These are phyloP conservation scores for Lasiodiplodia gonubiensis DNA, from an alignment of 2,329 filamentous ascomycete species.

Conservation along the genomic window DNA sequence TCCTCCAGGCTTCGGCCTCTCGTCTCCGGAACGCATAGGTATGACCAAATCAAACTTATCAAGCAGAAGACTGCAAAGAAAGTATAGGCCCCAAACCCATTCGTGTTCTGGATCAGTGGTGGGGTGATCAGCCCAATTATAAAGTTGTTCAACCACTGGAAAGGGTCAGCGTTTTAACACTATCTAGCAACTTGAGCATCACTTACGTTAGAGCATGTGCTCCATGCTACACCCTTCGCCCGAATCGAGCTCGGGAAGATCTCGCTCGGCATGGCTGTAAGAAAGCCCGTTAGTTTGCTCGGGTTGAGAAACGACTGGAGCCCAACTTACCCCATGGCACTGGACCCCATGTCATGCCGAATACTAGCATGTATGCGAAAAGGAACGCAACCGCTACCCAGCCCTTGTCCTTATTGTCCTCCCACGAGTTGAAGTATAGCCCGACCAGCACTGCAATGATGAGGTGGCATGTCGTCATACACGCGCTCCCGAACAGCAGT, in stretches of 20 bases:
- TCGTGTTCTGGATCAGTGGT: slow-evolving; percentile 63
- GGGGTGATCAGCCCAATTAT: slow-evolving; percentile 71
- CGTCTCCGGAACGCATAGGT: slow-evolving; percentile 45
- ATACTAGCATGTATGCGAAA: slow-evolving; percentile 68
- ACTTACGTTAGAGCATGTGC: slow-evolving; percentile 61
- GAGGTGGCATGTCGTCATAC: slow-evolving; percentile 56
- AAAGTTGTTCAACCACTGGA: slow-evolving; percentile 66
- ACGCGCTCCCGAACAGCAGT: slow-evolving; percentile 48
- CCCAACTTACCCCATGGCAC: slow-evolving; percentile 50
- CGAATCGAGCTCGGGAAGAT: slow-evolving; percentile 67
- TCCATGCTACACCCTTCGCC: slow-evolving; percentile 70
- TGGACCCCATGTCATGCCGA: slow-evolving; percentile 65
- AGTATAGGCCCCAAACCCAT: slow-evolving; percentile 50
- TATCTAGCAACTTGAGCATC: slow-evolving; percentile 39
- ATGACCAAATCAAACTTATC: slow-evolving; percentile 43
- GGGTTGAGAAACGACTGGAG: too few relatives aligned
- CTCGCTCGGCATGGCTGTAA: slow-evolving; percentile 53
- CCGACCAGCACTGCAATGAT: slow-evolving; percentile 62
- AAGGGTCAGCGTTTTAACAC: neutral
- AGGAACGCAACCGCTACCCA: slow-evolving; percentile 63
- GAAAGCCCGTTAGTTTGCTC: too few relatives aligned
- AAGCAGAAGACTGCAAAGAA: slow-evolving; percentile 48
- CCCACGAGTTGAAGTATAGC: slow-evolving; percentile 45
- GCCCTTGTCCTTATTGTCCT: slow-evolving; percentile 54
- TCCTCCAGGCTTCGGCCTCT: slow-evolving; percentile 44